Evolutionary conservation across 768 basidiomycete genomes (phyloP).

Genomic region (Termitomyces eurrhizus): DNA sequence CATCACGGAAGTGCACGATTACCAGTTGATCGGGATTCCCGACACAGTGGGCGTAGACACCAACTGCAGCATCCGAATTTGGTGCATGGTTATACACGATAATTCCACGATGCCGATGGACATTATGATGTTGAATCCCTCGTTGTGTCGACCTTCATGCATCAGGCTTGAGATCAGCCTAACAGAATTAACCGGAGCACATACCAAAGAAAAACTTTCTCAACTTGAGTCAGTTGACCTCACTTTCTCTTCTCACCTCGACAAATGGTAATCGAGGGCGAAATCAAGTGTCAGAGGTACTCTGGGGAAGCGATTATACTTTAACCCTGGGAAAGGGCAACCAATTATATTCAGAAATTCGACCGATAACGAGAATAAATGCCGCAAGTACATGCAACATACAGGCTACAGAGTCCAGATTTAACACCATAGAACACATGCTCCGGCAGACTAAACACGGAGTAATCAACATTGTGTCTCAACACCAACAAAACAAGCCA

Average conservation of each 20-base stretch:
- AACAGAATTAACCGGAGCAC: too few relatives aligned
- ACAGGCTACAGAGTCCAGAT: background rate
- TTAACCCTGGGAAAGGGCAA: too few relatives aligned
- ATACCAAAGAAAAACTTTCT: too few relatives aligned
- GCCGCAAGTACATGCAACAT: background rate
- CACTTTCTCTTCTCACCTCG: too few relatives aligned
- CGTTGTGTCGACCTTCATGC: too few relatives aligned
- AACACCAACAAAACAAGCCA: background rate
- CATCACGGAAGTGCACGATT: background rate
- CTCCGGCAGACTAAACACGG: slow-evolving; percentile 3
- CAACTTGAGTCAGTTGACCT: too few relatives aligned
- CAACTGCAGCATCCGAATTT: background rate
- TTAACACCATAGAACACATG: background rate
- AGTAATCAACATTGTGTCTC: slow-evolving; percentile 8
- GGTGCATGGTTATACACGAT: background rate
- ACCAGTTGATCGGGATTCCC: background rate
- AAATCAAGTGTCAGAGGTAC: too few relatives aligned
- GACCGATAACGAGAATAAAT: too few relatives aligned
- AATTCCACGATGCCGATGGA: background rate
- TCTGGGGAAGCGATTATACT: too few relatives aligned
- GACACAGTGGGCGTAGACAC: background rate
- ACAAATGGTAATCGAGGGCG: too few relatives aligned
- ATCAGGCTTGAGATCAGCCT: too few relatives aligned
- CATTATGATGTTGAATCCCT: background rate
- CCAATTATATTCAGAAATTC: too few relatives aligned